Evolutionary conservation across 2,329 filamentous ascomycete species (phyloP), one percentile per base, ranked within the genome.

Genomic region (Orbilia oligospora): DNA sequence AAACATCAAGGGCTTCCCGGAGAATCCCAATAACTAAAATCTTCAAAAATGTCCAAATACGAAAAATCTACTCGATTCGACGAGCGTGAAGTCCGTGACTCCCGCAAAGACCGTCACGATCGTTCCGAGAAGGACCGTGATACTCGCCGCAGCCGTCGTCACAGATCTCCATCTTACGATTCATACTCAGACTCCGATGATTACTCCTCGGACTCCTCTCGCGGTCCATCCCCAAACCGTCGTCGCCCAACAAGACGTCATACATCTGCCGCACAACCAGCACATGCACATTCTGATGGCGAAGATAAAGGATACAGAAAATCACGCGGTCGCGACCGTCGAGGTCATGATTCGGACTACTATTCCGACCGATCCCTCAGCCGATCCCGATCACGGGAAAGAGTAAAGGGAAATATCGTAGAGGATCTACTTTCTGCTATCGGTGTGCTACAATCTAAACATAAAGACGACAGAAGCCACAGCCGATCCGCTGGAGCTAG

Each of bases 141-240:
- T 18, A 46, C 49, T 61, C 66, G 61, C 22, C 68, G 75, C 27
- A 44, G 58, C 30, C 58, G 68, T n/a, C 75, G 68, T 36, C 75
- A 71, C 33, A 78, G 75, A 58, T 78, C 75, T 30, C 75, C 75
- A 30, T 78, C 75, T 14, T 78, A 78, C 75, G 68, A 72, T 36
- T 78, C 75, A 5, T 72, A 30, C 48, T 70, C 53, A 14, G 67
- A 70, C 18, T 67, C 71, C 14, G 71, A 65, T 16, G 65, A 69
- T 27, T 71, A 56, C 61, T 63, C 61, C 38, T 77, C 72, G 2
- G 72, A 61, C 20, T 71, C 30, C 16, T 68, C 75, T 10, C 68
- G 75, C 18, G 68, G 38, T 1, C 46, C 61, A 24, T 72, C 75
- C 49, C 75, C 65, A 14, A n/a, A n/a, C n/a, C n/a, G n/a, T n/a